phyloP scores from a whole-genome alignment of 2,329 filamentous ascomycete genomes.

The Ophiostoma montium region DNA sequence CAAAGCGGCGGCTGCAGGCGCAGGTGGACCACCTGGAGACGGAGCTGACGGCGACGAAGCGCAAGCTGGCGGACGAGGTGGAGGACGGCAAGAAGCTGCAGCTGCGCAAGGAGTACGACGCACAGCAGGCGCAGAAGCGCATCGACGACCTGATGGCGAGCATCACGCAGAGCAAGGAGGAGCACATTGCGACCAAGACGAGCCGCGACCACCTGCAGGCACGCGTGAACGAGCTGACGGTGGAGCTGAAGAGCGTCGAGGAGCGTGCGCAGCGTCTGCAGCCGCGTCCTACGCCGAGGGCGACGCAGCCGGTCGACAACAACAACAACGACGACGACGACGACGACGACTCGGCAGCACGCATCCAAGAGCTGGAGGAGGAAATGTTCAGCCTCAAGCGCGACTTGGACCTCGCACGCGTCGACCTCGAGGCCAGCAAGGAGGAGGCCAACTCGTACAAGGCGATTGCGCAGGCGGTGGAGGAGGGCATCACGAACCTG shows the following conservation, averaged over 20 bases:
- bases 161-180: slow-evolving; percentile 68
- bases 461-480: slow-evolving; percentile 69
- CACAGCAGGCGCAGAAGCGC: slow-evolving; percentile 73
- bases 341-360: slow-evolving; percentile 30
- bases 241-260: slow-evolving; percentile 78
- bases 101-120: slow-evolving; percentile 79
- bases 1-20: slow-evolving; percentile 61
- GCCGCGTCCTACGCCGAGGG: slow-evolving; percentile 56
- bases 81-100: slow-evolving; percentile 75
- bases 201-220: slow-evolving; percentile 78
- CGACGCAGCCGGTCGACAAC: slow-evolving; percentile 26
- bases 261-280: slow-evolving; percentile 74
- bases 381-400: slow-evolving; percentile 79
- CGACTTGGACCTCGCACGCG: slow-evolving; percentile 66
- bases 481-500: slow-evolving; percentile 72
- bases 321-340: slow-evolving; percentile 21
- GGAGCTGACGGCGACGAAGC: slow-evolving; percentile 65
- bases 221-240: slow-evolving; percentile 74
- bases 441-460: slow-evolving; percentile 78
- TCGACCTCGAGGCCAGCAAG: slow-evolving; percentile 69
- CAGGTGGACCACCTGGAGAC: slow-evolving; percentile 67
- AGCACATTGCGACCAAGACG: slow-evolving; percentile 74
- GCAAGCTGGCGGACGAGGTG: slow-evolving; percentile 67
- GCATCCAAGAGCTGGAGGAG: slow-evolving; percentile 65
- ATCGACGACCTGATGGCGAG: slow-evolving; percentile 83